Evolutionary conservation across 371 early-diverging fungal genomes (phyloP), one percentile per base, ranked within the genome.

Genomic region (Lichtheimia corymbifera): DNA sequence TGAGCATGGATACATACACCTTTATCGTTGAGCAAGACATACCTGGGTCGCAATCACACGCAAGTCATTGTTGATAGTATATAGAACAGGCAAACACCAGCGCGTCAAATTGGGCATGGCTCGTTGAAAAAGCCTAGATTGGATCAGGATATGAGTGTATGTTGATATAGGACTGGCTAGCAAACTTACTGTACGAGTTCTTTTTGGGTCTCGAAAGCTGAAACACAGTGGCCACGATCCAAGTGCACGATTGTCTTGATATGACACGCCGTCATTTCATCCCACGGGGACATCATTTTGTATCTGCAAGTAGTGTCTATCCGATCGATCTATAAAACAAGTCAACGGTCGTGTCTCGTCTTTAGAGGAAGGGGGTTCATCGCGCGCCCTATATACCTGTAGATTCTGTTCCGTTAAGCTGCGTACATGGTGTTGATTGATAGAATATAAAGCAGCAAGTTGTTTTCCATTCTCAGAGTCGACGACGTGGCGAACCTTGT

Each of bases 51-150:
- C 83, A 24, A 82, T 59, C 17, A 57, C 53, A 9, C 82, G 71
- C 27, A 91, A 69, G 45, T 88, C 88, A 6, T 73, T 76, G 56
- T 83, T 85, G 42, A 90, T 61, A 15, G 74, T 64, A 54, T 85
- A 88, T 1, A 89, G 65, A 5, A 75, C 60, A 12, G 79, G 82
- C 51, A 88, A 65, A 27, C 76, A 70, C 86, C 85, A 84, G 3
- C 81, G 76, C 15, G 74, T 72, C 53, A 71, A 62, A 12, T 22
- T 68, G 2, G 69, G 57, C 65, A 84, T 77, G 25, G 72, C 67
- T 35, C 80, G 65, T 52, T 80, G 76, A 54, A 87, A 82, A 4
- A 67, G 54, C 24, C 84, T 86, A 30, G 0, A 22, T 22, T 17
- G 40, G 27, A 4, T 13, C 17, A 49, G 28, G 14, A 27, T 27